Percentiles rank a stretch among this genome's conserved stretches.
phyloP scores from a whole-genome alignment of 1,139 yeast species.

The Saccharomycopsis hybrid region DNA sequence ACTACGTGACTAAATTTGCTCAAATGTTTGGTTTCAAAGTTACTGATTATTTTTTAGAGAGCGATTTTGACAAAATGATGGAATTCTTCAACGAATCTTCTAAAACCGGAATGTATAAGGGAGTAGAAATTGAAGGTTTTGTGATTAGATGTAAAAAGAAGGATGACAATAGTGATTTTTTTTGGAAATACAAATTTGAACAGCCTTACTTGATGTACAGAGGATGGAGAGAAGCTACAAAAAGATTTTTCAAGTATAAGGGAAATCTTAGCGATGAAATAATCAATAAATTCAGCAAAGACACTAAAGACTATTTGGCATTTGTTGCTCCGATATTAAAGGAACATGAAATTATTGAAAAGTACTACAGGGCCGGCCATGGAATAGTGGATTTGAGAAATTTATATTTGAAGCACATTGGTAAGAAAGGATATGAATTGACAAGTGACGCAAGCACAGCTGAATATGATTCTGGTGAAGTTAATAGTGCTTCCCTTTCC shows the following conservation, averaged over 20 bases:
- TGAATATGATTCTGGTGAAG: no score
- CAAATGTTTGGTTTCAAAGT: slow-evolving; percentile 62
- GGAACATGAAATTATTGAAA: slow-evolving; percentile 38
- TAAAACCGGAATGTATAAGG: slow-evolving; percentile 64
- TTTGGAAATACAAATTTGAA: slow-evolving; percentile 91
- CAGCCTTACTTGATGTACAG: slow-evolving; percentile 92
- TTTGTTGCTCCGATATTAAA: slow-evolving; percentile 54
- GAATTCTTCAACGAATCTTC: slow-evolving; percentile 51
- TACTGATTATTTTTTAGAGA: slow-evolving; percentile 41
- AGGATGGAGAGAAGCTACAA: slow-evolving; percentile 84
- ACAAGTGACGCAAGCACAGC: no score
- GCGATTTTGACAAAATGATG: slow-evolving; percentile 38
- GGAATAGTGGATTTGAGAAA: slow-evolving; percentile 74
- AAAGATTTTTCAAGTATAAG: slow-evolving; percentile 43
- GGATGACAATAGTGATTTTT: slow-evolving; percentile 40
- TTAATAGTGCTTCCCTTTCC: neutral
- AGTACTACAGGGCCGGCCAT: slow-evolving; percentile 46
- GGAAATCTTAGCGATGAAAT: slow-evolving; percentile 37
- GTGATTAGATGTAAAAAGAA: slow-evolving; percentile 60
- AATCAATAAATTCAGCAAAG: slow-evolving; percentile 47
- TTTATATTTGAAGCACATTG: slow-evolving; percentile 43
- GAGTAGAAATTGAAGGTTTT: slow-evolving; percentile 83
- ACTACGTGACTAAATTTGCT: slow-evolving; percentile 55
- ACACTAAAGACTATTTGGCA: slow-evolving; percentile 62
- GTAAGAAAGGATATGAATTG: slow-evolving; percentile 42